Evolutionary conservation across 116 monocot genomes (phyloP).

Genomic region (Posidonia oceanica): DNA sequence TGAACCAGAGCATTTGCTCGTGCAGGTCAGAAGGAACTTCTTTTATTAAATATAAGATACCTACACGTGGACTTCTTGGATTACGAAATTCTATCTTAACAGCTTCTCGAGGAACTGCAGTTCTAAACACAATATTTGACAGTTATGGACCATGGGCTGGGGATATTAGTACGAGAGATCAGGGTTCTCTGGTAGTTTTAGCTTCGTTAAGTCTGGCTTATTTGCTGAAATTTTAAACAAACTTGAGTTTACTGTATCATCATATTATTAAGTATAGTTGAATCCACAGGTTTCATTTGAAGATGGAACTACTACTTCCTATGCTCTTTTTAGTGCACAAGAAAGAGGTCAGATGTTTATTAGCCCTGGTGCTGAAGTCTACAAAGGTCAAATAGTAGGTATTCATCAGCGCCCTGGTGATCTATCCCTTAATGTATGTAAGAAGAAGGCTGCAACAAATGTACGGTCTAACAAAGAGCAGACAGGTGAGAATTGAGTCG

Average conservation of each 20-base stretch:
- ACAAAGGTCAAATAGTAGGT: slow-evolving; percentile 94
- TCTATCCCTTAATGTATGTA: slow-evolving; percentile 90
- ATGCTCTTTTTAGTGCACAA: slow-evolving; percentile 84
- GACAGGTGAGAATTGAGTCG: slow-evolving; percentile 35
- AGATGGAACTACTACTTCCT: slow-evolving; percentile 80
- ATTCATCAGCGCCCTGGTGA: slow-evolving; percentile 95
- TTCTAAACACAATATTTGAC: slow-evolving; percentile 92
- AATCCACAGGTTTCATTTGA: slow-evolving; percentile 79
- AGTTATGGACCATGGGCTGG: slow-evolving; percentile 93
- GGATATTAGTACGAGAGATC: slow-evolving; percentile 84
- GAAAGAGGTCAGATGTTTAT: slow-evolving; percentile 94
- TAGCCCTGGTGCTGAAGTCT: slow-evolving; percentile 64
- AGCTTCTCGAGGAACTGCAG: slow-evolving; percentile 83
- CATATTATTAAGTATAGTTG: slow-evolving; percentile 3
- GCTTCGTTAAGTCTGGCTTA: neutral
- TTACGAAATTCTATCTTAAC: slow-evolving; percentile 88
- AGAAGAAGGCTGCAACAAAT: slow-evolving; percentile 97
- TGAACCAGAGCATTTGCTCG: neutral
- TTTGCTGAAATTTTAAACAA: neutral
- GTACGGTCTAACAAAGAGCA: slow-evolving; percentile 91
- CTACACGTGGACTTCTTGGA: slow-evolving; percentile 96
- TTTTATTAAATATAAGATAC: slow-evolving; percentile 88
- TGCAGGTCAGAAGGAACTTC: slow-evolving; percentile 75
- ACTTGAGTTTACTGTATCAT: neutral
- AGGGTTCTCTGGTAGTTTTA: slow-evolving; percentile 70